These are phyloP conservation scores for Aspergillus sclerotioniger DNA, from an alignment of 495 filamentous ascomycete species.

Conservation along the genomic window DNA sequence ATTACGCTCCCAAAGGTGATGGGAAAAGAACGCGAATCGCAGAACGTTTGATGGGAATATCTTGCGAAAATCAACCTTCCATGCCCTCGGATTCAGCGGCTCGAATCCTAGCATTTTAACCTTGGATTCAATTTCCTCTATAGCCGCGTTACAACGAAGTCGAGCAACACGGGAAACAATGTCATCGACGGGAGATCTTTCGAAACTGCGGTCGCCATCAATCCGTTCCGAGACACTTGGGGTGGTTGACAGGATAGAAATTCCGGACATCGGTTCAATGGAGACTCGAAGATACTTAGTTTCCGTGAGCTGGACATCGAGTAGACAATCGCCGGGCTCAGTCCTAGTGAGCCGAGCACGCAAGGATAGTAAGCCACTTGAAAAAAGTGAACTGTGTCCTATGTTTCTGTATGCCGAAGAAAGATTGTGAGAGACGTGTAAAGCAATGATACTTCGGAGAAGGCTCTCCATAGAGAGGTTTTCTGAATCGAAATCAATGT, in stretches of 20 bases:
- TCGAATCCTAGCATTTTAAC: slow-evolving; percentile 63
- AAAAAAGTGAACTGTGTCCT: slow-evolving; percentile 54
- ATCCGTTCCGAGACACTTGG: slow-evolving; percentile 46
- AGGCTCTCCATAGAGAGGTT: slow-evolving; percentile 70
- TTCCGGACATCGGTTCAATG: slow-evolving; percentile 62
- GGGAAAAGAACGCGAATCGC: slow-evolving; percentile 62
- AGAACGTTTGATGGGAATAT: slow-evolving; percentile 60
- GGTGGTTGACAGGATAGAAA: slow-evolving; percentile 36
- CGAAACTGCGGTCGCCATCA: slow-evolving; percentile 35
- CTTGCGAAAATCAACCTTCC: slow-evolving; percentile 56
- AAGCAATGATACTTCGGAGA: slow-evolving; percentile 69
- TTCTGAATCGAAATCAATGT: slow-evolving; percentile 62
- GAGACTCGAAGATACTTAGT: slow-evolving; percentile 56
- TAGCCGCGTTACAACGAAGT: slow-evolving; percentile 55
- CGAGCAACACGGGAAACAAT: slow-evolving; percentile 50
- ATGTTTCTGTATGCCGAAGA: slow-evolving; percentile 58
- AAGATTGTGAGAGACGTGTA: slow-evolving; percentile 68
- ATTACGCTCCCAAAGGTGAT: slow-evolving; percentile 57
- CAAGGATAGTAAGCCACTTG: slow-evolving; percentile 52
- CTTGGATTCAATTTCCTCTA: slow-evolving; percentile 61
- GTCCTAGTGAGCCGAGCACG: slow-evolving; percentile 50
- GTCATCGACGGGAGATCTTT: slow-evolving; percentile 53
- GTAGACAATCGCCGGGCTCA: slow-evolving; percentile 61
- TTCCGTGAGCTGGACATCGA: slow-evolving; percentile 66
- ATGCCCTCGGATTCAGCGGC: slow-evolving; percentile 49